phyloP scores from a whole-genome alignment of 192 early-diverging fungal genomes.

The Umbelopsis ramanniana region DNA sequence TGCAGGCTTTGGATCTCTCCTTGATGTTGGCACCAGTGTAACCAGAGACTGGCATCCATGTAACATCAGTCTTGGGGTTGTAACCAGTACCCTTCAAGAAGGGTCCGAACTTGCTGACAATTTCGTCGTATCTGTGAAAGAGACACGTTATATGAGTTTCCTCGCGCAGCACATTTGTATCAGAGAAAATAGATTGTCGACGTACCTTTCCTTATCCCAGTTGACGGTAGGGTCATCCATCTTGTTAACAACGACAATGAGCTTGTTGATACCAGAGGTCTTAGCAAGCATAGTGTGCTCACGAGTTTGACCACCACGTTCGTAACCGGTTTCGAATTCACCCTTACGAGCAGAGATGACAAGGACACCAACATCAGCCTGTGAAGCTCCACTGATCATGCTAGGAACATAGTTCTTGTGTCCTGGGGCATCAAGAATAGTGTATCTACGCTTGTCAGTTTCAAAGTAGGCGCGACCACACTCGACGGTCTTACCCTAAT shows the following conservation, averaged over 20 bases:
- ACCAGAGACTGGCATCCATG: constrained; percentile 93
- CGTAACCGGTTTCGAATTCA: constrained; percentile 99
- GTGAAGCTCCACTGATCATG: constrained; percentile 97
- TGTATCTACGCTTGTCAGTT: constrained; percentile 93
- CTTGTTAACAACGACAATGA: constrained; percentile 98
- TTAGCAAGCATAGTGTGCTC: constrained; percentile 98
- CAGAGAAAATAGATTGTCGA: not conserved
- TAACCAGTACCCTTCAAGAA: constrained; percentile 93
- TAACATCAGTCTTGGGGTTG: constrained; percentile 85
- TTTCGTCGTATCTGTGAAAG: constrained; percentile 82
- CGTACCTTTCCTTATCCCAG: constrained; percentile 84
- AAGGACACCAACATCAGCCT: constrained; percentile 95
- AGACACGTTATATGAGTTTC: not conserved
- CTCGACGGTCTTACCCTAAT: constrained; percentile 95
- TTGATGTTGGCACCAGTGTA: constrained; percentile 98
- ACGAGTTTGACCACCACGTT: constrained; percentile 97
- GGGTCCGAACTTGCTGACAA: constrained; percentile 79
- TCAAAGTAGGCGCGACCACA: constrained; percentile 98
- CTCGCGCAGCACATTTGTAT: not conserved
- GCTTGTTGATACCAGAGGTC: constrained; percentile 92
- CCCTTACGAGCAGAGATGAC: constrained; percentile 97
- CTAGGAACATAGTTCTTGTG: constrained; percentile 98
- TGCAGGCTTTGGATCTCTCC: constrained; percentile 67
- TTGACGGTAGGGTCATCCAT: constrained; percentile 98
- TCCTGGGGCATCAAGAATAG: constrained; percentile 97